phyloP scores from a whole-genome alignment of 2,329 filamentous ascomycete species.

The Fusarium mangiferae region DNA sequence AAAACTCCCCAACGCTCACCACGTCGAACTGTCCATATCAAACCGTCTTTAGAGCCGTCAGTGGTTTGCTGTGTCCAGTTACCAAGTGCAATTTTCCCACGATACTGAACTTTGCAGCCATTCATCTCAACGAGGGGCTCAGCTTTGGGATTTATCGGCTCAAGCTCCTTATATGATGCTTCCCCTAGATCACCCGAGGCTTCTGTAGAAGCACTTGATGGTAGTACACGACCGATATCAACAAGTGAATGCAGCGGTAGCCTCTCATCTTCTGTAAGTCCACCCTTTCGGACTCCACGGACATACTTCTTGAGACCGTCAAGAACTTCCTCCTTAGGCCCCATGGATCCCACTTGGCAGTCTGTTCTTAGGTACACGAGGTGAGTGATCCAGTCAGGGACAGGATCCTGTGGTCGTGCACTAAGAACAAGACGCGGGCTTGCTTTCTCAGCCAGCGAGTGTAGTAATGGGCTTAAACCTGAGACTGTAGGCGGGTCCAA shows the following conservation, averaged over 20 bases:
- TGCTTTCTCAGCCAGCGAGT: conserved; percentile 71
- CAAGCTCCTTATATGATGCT: conserved; percentile 28
- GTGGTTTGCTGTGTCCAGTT: conserved; percentile 75
- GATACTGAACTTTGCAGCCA: conserved; percentile 84
- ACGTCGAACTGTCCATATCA: conserved; percentile 84
- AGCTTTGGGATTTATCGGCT: conserved; percentile 52
- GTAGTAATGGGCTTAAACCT: conserved; percentile 76
- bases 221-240: conserved; percentile 61
- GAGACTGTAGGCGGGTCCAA: conserved; percentile 85
- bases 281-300: conserved; percentile 57
- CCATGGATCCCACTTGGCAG: conserved; percentile 73
- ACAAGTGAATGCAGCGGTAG: conserved; percentile 60
- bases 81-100: conserved; percentile 79
- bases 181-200: conserved; percentile 4
- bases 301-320: conserved; percentile 61
- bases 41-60: conserved; percentile 65
- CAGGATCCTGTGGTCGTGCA: conserved; percentile 83
- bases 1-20: conserved; percentile 94
- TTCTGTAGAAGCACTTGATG: conserved; percentile 34
- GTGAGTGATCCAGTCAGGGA: conserved; percentile 93
- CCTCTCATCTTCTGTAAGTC: conserved; percentile 57
- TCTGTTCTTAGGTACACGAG: conserved; percentile 76
- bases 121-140: conserved; percentile 87
- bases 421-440: conserved; percentile 80
- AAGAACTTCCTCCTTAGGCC: conserved; percentile 71